Evolutionary conservation across 257 asterid genomes (phyloP).

Genomic region (Solanum lycopersicoides): DNA sequence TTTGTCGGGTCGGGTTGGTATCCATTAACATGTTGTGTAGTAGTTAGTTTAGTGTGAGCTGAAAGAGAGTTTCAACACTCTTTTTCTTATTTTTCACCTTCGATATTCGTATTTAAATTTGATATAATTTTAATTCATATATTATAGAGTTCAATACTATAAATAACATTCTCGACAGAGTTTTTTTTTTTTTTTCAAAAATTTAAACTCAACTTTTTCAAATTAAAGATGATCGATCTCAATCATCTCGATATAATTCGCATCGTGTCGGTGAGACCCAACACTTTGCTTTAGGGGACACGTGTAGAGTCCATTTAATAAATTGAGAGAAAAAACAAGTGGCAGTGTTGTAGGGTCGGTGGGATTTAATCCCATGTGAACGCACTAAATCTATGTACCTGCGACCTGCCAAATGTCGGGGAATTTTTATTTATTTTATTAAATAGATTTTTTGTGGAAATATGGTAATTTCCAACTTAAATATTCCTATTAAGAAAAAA

Average conservation of each 20-base stretch:
- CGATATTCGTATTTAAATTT: fast-evolving
- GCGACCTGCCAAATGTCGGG: not conserved
- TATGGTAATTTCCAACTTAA: not conserved
- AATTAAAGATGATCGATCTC: not conserved
- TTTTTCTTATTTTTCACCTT: not conserved
- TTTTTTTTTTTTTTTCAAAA: not conserved
- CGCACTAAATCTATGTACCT: not conserved
- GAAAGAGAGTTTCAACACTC: not conserved
- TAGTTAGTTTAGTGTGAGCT: too few species aligned
- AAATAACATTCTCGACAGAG: too few species aligned
- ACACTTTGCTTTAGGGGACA: not conserved
- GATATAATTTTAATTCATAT: too few species aligned
- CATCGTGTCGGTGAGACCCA: too few species aligned
- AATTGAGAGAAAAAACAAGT: not conserved
- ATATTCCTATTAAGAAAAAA: not conserved
- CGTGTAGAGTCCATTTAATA: not conserved
- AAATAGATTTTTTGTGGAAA: not conserved
- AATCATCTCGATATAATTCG: too few species aligned
- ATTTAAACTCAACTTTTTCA: not conserved
- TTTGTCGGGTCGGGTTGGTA: not conserved
- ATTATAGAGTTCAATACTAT: too few species aligned
- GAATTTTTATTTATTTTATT: not conserved
- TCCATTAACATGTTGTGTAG: too few species aligned
- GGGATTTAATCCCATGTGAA: not conserved
- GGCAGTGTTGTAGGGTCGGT: not conserved